Conservation (phyloP, 805 yeast species). For the Saccharomycopsis selenospora region DNA sequence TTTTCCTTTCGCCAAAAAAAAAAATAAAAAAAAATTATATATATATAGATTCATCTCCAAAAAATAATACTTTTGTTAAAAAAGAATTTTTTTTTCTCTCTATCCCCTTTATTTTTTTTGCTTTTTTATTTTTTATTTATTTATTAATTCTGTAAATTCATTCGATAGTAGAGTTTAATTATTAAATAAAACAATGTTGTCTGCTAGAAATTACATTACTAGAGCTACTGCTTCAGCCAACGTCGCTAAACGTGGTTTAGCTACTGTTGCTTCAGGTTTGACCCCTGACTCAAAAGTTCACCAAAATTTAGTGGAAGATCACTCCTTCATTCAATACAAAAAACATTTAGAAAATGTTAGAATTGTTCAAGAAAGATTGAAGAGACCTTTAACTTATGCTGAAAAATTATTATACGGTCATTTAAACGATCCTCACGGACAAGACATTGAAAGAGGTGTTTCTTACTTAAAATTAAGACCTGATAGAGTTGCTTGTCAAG, state of each 20-base stretch:
- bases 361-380: constrained; percentile 72
- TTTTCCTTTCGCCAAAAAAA: not conserved
- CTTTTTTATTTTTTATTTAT: too few relatives aligned
- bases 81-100: too few relatives aligned
- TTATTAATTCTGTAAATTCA: too few relatives aligned
- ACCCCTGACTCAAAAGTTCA: constrained; percentile 66
- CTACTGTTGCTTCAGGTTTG: constrained; percentile 33
- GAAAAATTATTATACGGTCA: constrained; percentile 95
- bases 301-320: constrained; percentile 75
- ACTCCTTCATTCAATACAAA: constrained; percentile 87
- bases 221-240: not conserved
- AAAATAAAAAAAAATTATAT: too few relatives aligned
- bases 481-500: constrained; percentile 98
- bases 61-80: too few relatives aligned
- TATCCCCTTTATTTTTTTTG: too few relatives aligned
- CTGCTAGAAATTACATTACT: not conserved
- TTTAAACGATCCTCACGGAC: constrained; percentile 85
- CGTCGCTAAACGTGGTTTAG: constrained; percentile 31
- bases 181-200: too few relatives aligned
- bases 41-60: too few relatives aligned
- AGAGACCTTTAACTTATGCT: constrained; percentile 88
- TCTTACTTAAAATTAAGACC: constrained; percentile 93
- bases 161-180: too few relatives aligned
- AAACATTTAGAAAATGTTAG: constrained; percentile 81
- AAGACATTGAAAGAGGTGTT: constrained; percentile 78